These are phyloP conservation scores for Cerioporus squamosus DNA, from an alignment of 1,284 basidiomycete species.

Conservation along the genomic window DNA sequence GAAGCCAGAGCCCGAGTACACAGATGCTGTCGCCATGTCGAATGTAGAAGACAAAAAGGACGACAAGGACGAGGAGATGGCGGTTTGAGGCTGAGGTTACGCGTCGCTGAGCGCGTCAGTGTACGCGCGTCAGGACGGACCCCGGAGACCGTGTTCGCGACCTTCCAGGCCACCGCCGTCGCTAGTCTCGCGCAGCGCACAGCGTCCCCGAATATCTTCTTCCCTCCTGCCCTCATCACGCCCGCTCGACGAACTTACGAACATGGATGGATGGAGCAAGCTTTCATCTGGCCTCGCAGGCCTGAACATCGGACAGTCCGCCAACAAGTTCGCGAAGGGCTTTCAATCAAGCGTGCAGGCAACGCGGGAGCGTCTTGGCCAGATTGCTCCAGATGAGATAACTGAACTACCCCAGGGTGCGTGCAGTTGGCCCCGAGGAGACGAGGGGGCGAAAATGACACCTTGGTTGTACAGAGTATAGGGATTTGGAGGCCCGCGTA, in stretches of 20 bases:
- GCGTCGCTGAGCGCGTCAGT: slow-evolving; percentile 25
- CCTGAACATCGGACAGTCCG: slow-evolving; percentile 72
- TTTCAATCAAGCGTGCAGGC: slow-evolving; percentile 88
- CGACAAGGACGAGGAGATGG: slow-evolving; percentile 2
- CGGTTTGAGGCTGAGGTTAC: slow-evolving; percentile 15
- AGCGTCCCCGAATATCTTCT: slow-evolving; percentile 10
- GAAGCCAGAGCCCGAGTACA: slow-evolving; percentile 36
- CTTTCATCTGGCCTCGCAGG: slow-evolving; percentile 59
- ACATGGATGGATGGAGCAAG: slow-evolving; percentile 81
- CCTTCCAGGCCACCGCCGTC: background rate
- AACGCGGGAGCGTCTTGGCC: slow-evolving; percentile 90
- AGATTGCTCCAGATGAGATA: slow-evolving; percentile 90
- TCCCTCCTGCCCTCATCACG: slow-evolving; percentile 4
- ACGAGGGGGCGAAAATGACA: background rate
- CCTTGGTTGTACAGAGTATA: slow-evolving; percentile 74
- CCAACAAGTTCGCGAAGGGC: slow-evolving; percentile 78
- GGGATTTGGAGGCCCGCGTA: slow-evolving; percentile 92
- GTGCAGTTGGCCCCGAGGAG: slow-evolving; percentile 1
- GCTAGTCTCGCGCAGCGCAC: slow-evolving; percentile 16
- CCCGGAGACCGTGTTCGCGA: slow-evolving; percentile 12
- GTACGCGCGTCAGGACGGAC: slow-evolving; percentile 24
- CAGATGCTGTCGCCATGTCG: slow-evolving; percentile 36
- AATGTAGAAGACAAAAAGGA: background rate
- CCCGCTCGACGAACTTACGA: slow-evolving; percentile 46
- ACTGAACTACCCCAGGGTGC: slow-evolving; percentile 91